A percentile compares a stretch with the other conserved stretches of the same genome.
Evolutionary conservation across 2,329 filamentous ascomycete genomes (phyloP).

Genomic region (Diaporthe vaccinii): DNA sequence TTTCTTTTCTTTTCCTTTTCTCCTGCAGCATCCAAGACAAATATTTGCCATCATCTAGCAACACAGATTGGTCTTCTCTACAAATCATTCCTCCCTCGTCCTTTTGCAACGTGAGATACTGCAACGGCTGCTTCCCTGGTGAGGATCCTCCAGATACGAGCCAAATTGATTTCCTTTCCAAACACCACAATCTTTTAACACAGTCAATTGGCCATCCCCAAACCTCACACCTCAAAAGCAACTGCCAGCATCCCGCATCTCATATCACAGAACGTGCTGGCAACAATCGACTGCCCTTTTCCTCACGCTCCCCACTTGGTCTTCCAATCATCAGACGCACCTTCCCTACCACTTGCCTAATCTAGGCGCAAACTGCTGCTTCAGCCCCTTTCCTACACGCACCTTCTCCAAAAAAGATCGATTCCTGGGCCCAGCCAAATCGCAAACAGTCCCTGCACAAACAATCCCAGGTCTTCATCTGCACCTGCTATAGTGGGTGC

Average conservation of each 20-base stretch:
- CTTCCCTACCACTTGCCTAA: neutral
- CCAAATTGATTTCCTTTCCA: neutral
- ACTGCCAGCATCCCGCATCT: no score
- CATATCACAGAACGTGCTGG: neutral
- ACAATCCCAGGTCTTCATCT: neutral
- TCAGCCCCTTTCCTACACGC: neutral
- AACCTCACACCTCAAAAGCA: neutral
- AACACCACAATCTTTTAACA: neutral
- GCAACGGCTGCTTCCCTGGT: neutral
- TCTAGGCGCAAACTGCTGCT: neutral
- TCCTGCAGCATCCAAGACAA: neutral
- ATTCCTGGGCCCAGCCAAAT: neutral
- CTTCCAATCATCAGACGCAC: neutral
- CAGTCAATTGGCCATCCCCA: neutral
- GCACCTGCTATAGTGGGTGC: neutral
- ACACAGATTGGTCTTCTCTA: neutral
- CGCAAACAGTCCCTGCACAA: neutral
- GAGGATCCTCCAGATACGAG: neutral
- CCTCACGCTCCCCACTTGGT: neutral
- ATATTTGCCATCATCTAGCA: neutral
- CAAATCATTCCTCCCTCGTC: neutral
- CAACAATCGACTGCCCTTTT: neutral
- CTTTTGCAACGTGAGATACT: neutral
- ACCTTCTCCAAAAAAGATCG: neutral
- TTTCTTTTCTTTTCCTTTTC: no score